Conservation (phyloP, 108 stramenopile genomes). For the Fragilaria radians region DNA sequence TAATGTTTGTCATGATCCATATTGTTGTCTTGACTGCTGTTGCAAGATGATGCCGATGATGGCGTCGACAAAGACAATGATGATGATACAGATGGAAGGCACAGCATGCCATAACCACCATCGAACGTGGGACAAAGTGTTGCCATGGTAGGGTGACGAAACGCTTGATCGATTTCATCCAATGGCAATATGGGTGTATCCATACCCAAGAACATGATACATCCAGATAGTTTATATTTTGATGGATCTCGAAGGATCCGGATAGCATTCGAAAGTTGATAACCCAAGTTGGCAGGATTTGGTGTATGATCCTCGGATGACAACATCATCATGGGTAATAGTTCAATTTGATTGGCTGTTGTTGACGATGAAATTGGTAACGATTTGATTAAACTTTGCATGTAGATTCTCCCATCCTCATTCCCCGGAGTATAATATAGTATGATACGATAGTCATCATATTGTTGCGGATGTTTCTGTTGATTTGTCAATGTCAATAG, state of each 20-base stretch:
- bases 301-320: slow-evolving; percentile 44
- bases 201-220: slow-evolving; percentile 81
- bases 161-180: slow-evolving; percentile 55
- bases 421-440: slow-evolving; percentile 62
- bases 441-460: slow-evolving; percentile 17
- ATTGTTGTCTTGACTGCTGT: too few species aligned
- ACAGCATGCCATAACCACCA: slow-evolving; percentile 83
- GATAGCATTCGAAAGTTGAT: slow-evolving; percentile 48
- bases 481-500: slow-evolving; percentile 18
- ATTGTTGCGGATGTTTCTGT: neutral
- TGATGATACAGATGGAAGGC: slow-evolving; percentile 50
- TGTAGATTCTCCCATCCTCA: slow-evolving; percentile 18
- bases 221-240: slow-evolving; percentile 3
- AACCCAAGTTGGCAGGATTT: too few species aligned
- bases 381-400: slow-evolving; percentile 32
- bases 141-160: slow-evolving; percentile 29
- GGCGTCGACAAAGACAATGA: slow-evolving; percentile 30
- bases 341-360: slow-evolving; percentile 22
- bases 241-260: slow-evolving; percentile 2
- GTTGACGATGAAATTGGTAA: slow-evolving; percentile 19
- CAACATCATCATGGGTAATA: slow-evolving; percentile 48
- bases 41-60: too few species aligned
- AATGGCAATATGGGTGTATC: slow-evolving; percentile 73
- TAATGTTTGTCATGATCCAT: too few species aligned
- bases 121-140: slow-evolving; percentile 72